These are phyloP conservation scores for Dactylellina drechsleri DNA, from an alignment of 2,329 filamentous ascomycete species.

Conservation along the genomic window DNA sequence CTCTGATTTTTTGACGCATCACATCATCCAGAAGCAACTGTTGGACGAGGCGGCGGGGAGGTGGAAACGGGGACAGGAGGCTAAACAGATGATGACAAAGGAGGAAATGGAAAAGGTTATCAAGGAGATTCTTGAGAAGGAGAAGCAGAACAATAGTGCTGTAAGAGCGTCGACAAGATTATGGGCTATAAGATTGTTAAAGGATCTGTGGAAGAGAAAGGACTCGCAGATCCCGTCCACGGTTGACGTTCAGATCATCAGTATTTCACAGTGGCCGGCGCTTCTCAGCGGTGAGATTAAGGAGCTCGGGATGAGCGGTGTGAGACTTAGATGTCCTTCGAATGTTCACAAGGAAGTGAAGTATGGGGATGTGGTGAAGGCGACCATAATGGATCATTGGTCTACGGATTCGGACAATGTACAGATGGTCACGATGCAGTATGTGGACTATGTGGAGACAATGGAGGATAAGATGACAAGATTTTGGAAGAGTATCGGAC, in stretches of 20 bases:
- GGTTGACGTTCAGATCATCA: constrained; percentile 40
- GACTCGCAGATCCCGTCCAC: constrained; percentile 14
- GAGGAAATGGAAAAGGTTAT: constrained; percentile 50
- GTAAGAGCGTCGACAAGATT: constrained; percentile 20
- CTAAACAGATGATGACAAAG: constrained; percentile 49
- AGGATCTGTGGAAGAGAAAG: constrained; percentile 22
- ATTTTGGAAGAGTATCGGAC: constrained; percentile 51
- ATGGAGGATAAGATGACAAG: constrained; percentile 22
- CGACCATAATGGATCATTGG: constrained; percentile 27
- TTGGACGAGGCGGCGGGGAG: constrained; percentile 55
- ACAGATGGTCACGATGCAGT: constrained; percentile 46
- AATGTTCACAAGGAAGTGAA: constrained; percentile 24
- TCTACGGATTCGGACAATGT: constrained; percentile 32
- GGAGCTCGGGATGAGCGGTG: constrained; percentile 25
- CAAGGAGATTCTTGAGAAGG: constrained; percentile 30
- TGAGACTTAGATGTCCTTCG: constrained; percentile 34
- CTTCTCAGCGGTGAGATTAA: constrained; percentile 26
- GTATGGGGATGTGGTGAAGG: constrained; percentile 46
- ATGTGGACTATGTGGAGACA: constrained; percentile 37
- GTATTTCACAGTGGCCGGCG: constrained; percentile 17
- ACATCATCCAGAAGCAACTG: constrained; percentile 73
- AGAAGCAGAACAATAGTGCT: constrained; percentile 22
- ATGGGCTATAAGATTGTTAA: constrained; percentile 40
- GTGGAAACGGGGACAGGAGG: constrained; percentile 46
- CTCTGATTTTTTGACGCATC: constrained; percentile 72